Evolutionary conservation across 768 basidiomycete species (phyloP), one percentile per base, ranked within the genome.

Genomic region (Cubamyces sp.): DNA sequence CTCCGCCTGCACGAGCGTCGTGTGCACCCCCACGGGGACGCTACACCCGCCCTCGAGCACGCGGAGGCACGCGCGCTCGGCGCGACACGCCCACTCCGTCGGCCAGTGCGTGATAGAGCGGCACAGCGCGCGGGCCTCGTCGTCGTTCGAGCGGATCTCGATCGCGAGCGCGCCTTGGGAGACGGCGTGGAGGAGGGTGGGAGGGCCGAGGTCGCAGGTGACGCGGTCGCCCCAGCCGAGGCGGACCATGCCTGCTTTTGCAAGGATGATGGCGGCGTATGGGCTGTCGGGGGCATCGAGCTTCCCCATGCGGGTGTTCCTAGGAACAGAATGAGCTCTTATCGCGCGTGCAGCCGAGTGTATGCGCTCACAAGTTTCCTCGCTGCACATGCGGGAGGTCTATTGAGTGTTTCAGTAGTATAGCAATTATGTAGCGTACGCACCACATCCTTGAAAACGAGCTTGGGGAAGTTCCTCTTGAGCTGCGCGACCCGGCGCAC

Each of bases 1-100:
- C 25, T 71, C 77, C 49, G 60, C 62, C 43, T 71, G 71, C 12
- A 75, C 73, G 4, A 90, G 73, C 48, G 72, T 75, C 28, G 85
- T 87, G 53, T 81, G 78, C 28, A 93, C 88, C 3, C 96, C 96
- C 16, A 99, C 95, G 3, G 96, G 96, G 0, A 99, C 96, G 64
- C 92, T 95, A 76, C 97, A 99, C 25, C 97, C 97, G 28, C 97
- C 97, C 75, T 98, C 97, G 54, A 98, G 80, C 23, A 89, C 87
- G n/a, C 89, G 81, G 65, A 98, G 78, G 74, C 91, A 90, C 1
- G 90, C 91, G 15, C 97, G 85, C 75, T 99, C 97, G 1, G 94
- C 94, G 25, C 82, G 77, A 69, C 90, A 92, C 57, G 71, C 77
- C 88, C 88, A 93, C 49, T 86, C 81, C 0, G 94, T 94, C 72